Evolutionary conservation across 768 basidiomycete species (phyloP).

Genomic region (Strobilomyces dryophilus): DNA sequence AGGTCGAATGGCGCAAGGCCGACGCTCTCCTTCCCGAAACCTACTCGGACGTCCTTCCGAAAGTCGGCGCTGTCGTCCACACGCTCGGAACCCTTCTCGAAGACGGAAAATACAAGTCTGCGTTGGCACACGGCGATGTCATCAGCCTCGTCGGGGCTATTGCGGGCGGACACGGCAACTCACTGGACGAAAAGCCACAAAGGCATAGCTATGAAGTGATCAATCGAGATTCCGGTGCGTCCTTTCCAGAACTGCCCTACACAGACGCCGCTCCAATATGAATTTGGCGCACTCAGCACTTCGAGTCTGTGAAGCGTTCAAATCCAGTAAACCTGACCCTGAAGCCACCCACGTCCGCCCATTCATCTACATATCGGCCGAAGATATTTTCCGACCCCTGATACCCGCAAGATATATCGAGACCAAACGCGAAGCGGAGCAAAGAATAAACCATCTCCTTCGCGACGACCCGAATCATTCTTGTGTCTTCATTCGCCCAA

Average conservation of each 20-base stretch:
- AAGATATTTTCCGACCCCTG: constrained; percentile 78
- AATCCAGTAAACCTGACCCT: constrained; percentile 41
- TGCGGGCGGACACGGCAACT: constrained; percentile 46
- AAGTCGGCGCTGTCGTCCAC: constrained; percentile 79
- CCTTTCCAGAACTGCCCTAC: constrained; percentile 8
- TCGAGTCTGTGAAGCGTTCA: constrained; percentile 73
- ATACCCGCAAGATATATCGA: constrained; percentile 84
- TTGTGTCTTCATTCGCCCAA: constrained; percentile 83
- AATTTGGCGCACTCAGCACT: constrained; percentile 44
- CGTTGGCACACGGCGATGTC: constrained; percentile 57
- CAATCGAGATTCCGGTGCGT: constrained; percentile 88
- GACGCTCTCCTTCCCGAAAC: constrained; percentile 75
- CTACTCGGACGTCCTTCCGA: constrained; percentile 64
- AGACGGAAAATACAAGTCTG: constrained; percentile 73
- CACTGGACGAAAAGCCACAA: constrained; percentile 47
- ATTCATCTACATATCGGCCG: constrained; percentile 96
- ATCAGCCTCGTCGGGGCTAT: constrained; percentile 48
- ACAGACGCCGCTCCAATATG: constrained; percentile 4
- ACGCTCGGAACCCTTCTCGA: constrained; percentile 91
- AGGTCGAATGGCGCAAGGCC: constrained; percentile 88
- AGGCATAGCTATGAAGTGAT: constrained; percentile 66
- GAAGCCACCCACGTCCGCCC: constrained; percentile 39
- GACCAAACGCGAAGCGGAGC: constrained; percentile 92
- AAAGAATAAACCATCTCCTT: constrained; percentile 55
- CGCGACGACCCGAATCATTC: constrained; percentile 43